These are phyloP conservation scores for Irpex sp. DNA, from an alignment of 1,284 basidiomycete species.

Conservation along the genomic window DNA sequence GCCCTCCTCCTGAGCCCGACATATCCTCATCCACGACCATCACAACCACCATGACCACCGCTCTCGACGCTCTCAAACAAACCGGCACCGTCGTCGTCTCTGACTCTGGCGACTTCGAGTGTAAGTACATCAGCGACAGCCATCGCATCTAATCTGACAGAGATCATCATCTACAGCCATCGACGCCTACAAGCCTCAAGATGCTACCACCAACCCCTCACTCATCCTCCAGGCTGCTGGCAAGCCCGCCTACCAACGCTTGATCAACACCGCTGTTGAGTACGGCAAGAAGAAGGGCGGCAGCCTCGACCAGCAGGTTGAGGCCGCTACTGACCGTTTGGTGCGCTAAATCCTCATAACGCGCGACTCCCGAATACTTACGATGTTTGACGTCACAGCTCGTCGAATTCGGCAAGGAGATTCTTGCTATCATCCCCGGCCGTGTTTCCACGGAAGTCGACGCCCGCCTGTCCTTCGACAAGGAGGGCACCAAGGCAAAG, in stretches of 20 bases:
- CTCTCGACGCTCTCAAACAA: conserved; percentile 85
- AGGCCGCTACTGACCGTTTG: conserved; percentile 84
- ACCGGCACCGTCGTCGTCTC: conserved; percentile 94
- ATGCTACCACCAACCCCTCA: conserved; percentile 95
- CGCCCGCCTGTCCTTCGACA: conserved; percentile 95
- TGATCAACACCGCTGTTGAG: conserved; percentile 83
- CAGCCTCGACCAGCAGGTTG: conserved; percentile 66
- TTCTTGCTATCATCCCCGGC: conserved; percentile 94
- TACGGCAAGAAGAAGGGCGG: conserved; percentile 83
- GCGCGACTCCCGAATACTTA: background rate
- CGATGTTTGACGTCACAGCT: conserved; percentile 46
- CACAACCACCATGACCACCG: conserved; percentile 68
- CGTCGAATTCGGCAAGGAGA: conserved; percentile 96
- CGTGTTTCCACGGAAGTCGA: conserved; percentile 99
- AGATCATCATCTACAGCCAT: conserved; percentile 50
- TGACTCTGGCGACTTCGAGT: conserved; percentile 86
- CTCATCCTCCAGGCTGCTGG: conserved; percentile 91
- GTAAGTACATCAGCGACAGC: conserved; percentile 39
- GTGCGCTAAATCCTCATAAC: conserved; percentile 39
- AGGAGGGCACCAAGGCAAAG: conserved; percentile 88
- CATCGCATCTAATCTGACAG: conserved; percentile 12
- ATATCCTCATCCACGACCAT: conserved; percentile 7
- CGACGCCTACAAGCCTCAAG: conserved; percentile 89
- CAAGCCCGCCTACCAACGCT: conserved; percentile 80
- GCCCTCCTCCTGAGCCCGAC: conserved; percentile 7